Conservation (phyloP, 176 grass and related monocot species). For the Triticum dicoccoides region DNA sequence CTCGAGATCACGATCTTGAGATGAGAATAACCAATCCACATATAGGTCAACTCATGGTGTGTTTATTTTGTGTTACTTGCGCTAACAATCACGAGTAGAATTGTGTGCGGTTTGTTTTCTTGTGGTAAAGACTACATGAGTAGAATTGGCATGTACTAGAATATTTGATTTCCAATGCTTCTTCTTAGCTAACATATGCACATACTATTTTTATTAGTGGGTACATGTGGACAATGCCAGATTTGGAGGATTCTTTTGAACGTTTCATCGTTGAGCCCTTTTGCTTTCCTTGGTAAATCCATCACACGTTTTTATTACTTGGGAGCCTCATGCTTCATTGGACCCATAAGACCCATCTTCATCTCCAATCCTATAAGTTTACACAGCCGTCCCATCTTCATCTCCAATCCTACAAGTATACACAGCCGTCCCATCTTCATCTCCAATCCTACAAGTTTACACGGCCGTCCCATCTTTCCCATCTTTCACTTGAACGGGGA, state of each 20-base stretch:
- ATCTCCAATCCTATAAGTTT: too few species aligned
- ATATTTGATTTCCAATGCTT: neutral
- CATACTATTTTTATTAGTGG: too few species aligned
- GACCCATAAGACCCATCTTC: neutral
- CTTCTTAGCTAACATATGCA: too few species aligned
- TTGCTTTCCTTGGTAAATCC: neutral
- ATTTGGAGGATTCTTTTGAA: neutral
- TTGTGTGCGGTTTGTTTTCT: neutral
- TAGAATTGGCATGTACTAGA: too few species aligned
- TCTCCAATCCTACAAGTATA: too few species aligned
- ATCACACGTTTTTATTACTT: neutral
- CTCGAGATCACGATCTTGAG: too few species aligned
- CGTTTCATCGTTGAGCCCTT: neutral
- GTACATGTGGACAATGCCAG: neutral
- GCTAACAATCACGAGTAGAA: too few species aligned
- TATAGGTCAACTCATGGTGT: too few species aligned
- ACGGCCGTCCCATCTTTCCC: neutral
- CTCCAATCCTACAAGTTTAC: neutral
- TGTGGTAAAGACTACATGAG: neutral
- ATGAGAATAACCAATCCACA: too few species aligned
- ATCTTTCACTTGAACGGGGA: constrained; percentile 7
- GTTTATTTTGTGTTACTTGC: too few species aligned
- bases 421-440: neutral
- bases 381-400: too few species aligned
- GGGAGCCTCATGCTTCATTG: neutral